Evolutionary conservation across 179 eudicot species (phyloP).

Genomic region (Carnegiea gigantea): DNA sequence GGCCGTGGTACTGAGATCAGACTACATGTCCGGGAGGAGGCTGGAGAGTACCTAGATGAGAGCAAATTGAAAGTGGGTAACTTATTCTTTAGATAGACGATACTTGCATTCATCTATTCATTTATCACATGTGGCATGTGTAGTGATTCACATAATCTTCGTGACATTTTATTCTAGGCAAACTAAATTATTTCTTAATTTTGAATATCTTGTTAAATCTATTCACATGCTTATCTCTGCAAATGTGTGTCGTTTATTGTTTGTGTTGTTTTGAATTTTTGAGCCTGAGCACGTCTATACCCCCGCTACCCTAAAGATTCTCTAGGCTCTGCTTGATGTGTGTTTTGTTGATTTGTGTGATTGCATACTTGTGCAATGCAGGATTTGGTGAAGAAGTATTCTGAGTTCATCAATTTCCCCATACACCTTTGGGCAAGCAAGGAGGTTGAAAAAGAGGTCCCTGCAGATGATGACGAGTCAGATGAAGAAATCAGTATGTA

Average conservation of each 20-base stretch:
- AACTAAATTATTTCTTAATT: neutral
- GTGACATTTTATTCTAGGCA: neutral
- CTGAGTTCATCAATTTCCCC: slow-evolving; percentile 95
- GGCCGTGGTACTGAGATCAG: slow-evolving; percentile 99
- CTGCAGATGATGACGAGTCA: slow-evolving; percentile 91
- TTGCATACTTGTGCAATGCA: slow-evolving; percentile 23
- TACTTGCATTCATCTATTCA: neutral
- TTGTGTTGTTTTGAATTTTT: neutral
- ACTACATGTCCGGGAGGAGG: slow-evolving; percentile 92
- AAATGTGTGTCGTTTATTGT: neutral
- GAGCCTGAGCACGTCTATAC: neutral
- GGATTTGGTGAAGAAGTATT: slow-evolving; percentile 93
- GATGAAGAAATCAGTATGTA: slow-evolving; percentile 74
- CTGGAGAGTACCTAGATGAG: slow-evolving; percentile 88
- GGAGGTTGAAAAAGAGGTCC: slow-evolving; percentile 91
- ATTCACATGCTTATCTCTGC: neutral
- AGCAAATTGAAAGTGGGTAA: slow-evolving; percentile 71
- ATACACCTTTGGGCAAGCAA: slow-evolving; percentile 88
- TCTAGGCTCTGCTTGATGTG: neutral
- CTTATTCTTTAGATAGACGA: neutral
- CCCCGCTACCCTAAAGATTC: too few species aligned
- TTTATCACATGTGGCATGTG: neutral
- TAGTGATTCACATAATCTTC: neutral
- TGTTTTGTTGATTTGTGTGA: slow-evolving; percentile 9
- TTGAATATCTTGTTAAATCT: neutral